Percentiles rank a stretch among this genome's conserved stretches.
phyloP scores from a whole-genome alignment of 1,139 yeast genomes.

The Kodamaea fungicola region DNA sequence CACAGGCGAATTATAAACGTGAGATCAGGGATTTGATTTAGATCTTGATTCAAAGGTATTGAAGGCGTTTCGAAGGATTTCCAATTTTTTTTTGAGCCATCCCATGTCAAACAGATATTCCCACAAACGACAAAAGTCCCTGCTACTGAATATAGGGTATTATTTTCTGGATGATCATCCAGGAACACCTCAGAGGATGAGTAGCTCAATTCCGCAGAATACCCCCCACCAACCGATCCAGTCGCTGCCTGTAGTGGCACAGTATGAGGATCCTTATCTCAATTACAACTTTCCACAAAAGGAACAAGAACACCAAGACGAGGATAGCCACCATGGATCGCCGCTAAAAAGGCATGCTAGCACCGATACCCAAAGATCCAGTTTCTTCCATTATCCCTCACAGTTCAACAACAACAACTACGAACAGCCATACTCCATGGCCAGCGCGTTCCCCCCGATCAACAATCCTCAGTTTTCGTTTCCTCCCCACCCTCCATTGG shows the following conservation, averaged over 20 bases:
- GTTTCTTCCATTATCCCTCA: constrained; percentile 13
- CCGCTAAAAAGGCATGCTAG: constrained; percentile 9
- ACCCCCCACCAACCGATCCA: constrained; percentile 1
- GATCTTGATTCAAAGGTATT: too few species aligned
- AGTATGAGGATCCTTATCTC: constrained; percentile 13
- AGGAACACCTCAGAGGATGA: constrained; percentile 4
- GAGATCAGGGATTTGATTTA: too few species aligned
- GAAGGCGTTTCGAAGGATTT: background rate
- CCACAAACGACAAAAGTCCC: constrained; percentile 44
- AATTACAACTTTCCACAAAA: constrained; percentile 13
- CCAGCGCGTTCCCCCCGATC: constrained; percentile 6
- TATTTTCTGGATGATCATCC: constrained; percentile 20
- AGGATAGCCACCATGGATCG: constrained; percentile 6
- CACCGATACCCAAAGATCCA: background rate
- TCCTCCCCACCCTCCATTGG: constrained; percentile 11
- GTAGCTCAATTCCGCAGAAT: constrained; percentile 1
- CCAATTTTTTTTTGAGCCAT: constrained; percentile 1
- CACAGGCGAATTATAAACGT: too few species aligned
- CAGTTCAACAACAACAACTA: constrained; percentile 9
- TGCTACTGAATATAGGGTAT: constrained; percentile 34
- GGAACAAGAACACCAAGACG: constrained; percentile 3
- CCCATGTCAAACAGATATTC: constrained; percentile 15
- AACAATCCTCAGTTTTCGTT: constrained; percentile 3
- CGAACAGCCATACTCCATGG: background rate
- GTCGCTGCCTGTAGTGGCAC: constrained; percentile 3